Base-by-base conservation (phyloP, 352 stramenopile species). In the Lagenidium giganteum region DNA sequence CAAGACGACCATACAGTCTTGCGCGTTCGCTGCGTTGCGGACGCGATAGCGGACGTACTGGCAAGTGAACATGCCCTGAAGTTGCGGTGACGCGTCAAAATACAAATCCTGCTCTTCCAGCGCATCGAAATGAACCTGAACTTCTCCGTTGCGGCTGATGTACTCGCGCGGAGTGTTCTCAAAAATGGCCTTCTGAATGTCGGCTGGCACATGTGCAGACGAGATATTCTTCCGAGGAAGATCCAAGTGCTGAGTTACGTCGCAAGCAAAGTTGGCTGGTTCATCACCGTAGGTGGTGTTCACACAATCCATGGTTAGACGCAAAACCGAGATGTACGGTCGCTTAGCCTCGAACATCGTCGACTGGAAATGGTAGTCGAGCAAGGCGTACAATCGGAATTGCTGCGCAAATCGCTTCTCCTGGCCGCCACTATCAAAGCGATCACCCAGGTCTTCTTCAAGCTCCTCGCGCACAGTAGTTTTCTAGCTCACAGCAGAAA, bases 321-420 rank as follows among this genome's bases (percentile, higher is more conserved):
- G 57, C 28, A 82, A 41, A 17, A 74, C 61, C 2, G 71, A 80
- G 34, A 82, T 67, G 43, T 85, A 81, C 8, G 72, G 67, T 0
- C 72, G 53, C 38, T 72, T 74, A 16, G 45, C 26, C n/a, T 70
- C 56, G 24, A 74, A 50, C 72, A 85, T 85, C 3, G 55, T 57
- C 21, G 61, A 74, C 43, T 78, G 51, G 48, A 85, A 85, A 27
- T 63, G 47, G 37, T 85, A 85, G 50, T 72, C 66, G 34, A 85
- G 57, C 25, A 85, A 52, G 48, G 82, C 9, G 46, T 67, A 70
- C 20, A 82, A 57, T 9, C 63, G 45, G 26, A 70, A 73, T 41
- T 74, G 52, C 53, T 70, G 64, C 36, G 55, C 71, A 33, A 72
- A 28, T 8, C 58, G 58, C 13, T 70, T 57, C 33, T 72, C 41